Evolutionary conservation across 768 basidiomycete species (phyloP), one percentile per base, ranked within the genome.

Genomic region (Lentinula boryana): DNA sequence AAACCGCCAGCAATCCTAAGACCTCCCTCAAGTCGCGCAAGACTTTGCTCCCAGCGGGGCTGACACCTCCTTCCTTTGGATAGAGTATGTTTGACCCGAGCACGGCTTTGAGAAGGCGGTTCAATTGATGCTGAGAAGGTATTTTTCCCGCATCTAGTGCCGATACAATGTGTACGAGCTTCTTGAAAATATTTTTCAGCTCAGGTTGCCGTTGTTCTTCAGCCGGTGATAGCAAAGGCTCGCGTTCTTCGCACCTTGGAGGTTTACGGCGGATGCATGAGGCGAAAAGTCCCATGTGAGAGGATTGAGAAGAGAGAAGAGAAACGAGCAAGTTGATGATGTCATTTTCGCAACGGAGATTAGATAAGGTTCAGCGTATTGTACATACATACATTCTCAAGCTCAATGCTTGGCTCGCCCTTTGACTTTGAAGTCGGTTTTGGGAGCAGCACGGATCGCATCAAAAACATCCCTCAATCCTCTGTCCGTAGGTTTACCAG

Each of bases 391-490:
- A 27, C 27, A 27, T 27, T 27, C 27, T 27, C 27, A 27, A 27
- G 27, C 36, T 0, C 21, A 8, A 48, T 48, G 46, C n/a, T 48
- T 48, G 9, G 12, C 46, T 48, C 46, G 49, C 12, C 50, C 48
- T 40, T 50, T 49, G n/a, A 2, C 38, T 32, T 52, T 60, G 2
- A 23, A 7, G 27, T 32, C 48, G 36, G n/a, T 18, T 43, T 60
- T 60, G 9, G 58, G 58, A 15, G 50, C 58, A 12, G 48, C 27
- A 15, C 50, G 58, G 33, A 60, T 60, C 2, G 58, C 58, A 9
- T 43, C 40, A 35, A 60, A 27, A 3, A 60, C 50, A 32, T 60
- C 58, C 33, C 23, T 50, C 58, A 60, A 32, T 33, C 18, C 50
- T 6, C 31, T 46, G 10, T 60, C 58, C 50, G 27, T 15, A n/a